Evolutionary conservation across 495 filamentous ascomycete genomes (phyloP).

Genomic region (Podospora didyma): DNA sequence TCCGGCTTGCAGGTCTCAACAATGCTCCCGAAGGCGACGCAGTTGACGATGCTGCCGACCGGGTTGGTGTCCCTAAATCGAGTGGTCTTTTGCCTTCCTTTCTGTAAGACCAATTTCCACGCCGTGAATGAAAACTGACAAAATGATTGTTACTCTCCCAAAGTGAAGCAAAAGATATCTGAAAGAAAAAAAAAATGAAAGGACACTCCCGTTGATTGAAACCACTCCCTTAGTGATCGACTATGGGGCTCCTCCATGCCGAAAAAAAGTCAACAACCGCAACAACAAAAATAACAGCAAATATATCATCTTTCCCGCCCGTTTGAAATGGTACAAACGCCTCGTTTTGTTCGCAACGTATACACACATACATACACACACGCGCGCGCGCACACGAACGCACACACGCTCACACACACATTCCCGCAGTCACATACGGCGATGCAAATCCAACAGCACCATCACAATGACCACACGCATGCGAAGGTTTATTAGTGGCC

Average conservation of each 20-base stretch:
- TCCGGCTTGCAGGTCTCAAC: background rate
- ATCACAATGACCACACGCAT: too few relatives aligned
- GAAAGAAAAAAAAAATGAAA: background rate
- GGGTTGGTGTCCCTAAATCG: constrained; percentile 5
- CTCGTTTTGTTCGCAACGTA: too few relatives aligned
- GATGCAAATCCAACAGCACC: too few relatives aligned
- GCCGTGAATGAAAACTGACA: background rate
- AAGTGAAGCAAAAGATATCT: too few relatives aligned
- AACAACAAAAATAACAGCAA: background rate
- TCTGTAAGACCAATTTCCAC: constrained; percentile 10
- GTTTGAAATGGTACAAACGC: too few relatives aligned
- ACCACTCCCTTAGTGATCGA: background rate
- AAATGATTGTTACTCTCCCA: background rate
- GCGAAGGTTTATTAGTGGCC: too few relatives aligned
- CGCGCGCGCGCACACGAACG: too few relatives aligned
- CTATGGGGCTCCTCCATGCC: background rate
- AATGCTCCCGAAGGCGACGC: background rate
- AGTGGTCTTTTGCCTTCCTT: constrained; percentile 10
- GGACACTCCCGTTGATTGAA: background rate
- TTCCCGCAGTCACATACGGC: too few relatives aligned
- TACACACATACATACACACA: too few relatives aligned
- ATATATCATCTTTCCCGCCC: background rate
- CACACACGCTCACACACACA: too few relatives aligned
- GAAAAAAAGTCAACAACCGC: background rate
- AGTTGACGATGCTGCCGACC: constrained; percentile 18